A percentile compares a stretch with the other conserved stretches of the same genome.
Conservation (phyloP, 192 early-diverging fungal species). For the Backusella morwellensis region DNA sequence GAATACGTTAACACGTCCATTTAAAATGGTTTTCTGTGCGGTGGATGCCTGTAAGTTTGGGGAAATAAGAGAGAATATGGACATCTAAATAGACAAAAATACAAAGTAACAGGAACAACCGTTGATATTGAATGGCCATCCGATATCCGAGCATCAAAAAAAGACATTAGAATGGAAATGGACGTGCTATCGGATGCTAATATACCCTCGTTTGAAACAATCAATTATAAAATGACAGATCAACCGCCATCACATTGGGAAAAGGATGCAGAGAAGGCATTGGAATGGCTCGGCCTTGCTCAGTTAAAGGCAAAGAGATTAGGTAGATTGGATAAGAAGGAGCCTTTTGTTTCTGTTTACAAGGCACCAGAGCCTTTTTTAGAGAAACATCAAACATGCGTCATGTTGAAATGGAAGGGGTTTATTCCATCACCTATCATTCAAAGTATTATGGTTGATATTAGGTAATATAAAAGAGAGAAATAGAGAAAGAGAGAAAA, state of each 20-base stretch:
- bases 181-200: constrained; percentile 9
- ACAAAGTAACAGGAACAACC: constrained; percentile 17
- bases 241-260: constrained; percentile 2
- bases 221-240: background rate
- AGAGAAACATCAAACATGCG: background rate
- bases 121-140: constrained; percentile 14
- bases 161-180: background rate
- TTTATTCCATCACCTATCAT: constrained; percentile 15
- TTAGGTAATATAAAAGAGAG: constrained; percentile 5
- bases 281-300: constrained; percentile 30
- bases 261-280: constrained; percentile 9
- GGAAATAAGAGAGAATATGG: background rate
- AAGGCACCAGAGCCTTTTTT: background rate
- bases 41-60: constrained; percentile 18
- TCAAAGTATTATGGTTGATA: background rate
- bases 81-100: background rate
- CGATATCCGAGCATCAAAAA: background rate
- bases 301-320: constrained; percentile 17
- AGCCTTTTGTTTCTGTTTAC: constrained; percentile 29
- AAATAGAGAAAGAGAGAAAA: background rate
- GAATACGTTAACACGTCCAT: constrained; percentile 5
- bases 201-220: constrained; percentile 23
- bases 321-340: background rate
- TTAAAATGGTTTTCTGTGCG: constrained; percentile 20
- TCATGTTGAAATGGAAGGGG: constrained; percentile 15